Percentiles rank a stretch among this genome's conserved stretches.
Evolutionary conservation across 345 rosid species (phyloP).

Genomic region (Iberis pinnata): DNA sequence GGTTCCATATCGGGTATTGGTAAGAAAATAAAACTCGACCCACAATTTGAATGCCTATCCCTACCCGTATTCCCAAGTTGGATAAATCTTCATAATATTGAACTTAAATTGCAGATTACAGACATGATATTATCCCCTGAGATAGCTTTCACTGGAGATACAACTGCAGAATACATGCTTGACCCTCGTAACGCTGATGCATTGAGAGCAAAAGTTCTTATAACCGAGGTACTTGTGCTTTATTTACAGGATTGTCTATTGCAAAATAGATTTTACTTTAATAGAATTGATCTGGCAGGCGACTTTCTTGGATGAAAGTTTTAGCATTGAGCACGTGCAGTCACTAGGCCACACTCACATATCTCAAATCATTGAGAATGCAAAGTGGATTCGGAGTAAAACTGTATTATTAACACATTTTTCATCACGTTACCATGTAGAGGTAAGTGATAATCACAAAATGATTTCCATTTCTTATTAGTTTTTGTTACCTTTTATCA

Average conservation of each 20-base stretch:
- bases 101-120: conserved; percentile 69
- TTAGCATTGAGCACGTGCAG: conserved; percentile 67
- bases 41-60: too few species aligned
- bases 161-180: conserved; percentile 88
- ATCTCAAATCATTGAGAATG: conserved; percentile 69
- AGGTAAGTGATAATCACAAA: conserved; percentile 45
- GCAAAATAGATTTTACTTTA: too few species aligned
- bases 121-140: conserved; percentile 80
- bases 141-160: conserved; percentile 93
- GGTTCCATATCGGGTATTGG: too few species aligned
- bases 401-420: conserved; percentile 75
- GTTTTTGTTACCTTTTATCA: conserved; percentile 13
- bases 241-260: background rate
- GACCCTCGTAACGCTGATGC: conserved; percentile 96
- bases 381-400: conserved; percentile 84
- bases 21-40: too few species aligned
- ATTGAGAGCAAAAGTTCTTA: conserved; percentile 82
- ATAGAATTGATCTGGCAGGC: conserved; percentile 55
- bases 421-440: conserved; percentile 76
- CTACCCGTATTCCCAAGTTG: too few species aligned
- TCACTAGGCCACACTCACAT: conserved; percentile 82
- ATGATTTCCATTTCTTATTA: background rate
- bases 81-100: too few species aligned
- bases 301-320: conserved; percentile 70
- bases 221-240: conserved; percentile 84